A percentile compares a stretch with the other conserved stretches of the same genome.
These are phyloP conservation scores for Rhizophagus sp. DNA, from an alignment of 192 early-diverging fungal genomes.

Conservation along the genomic window DNA sequence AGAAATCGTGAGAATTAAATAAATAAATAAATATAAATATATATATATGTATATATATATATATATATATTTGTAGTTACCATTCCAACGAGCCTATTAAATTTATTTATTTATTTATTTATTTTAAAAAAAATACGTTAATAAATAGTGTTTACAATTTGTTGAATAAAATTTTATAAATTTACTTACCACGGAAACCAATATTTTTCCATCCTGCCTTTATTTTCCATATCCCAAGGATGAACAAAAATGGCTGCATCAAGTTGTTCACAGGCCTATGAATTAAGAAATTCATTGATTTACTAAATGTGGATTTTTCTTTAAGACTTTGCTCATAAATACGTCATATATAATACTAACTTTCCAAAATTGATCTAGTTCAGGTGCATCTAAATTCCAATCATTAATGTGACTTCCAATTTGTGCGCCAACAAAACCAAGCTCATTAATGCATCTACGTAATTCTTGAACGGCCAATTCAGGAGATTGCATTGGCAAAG, in stretches of 20 bases:
- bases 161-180: background rate
- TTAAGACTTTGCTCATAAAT: background rate
- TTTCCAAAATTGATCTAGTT: slow-evolving; percentile 63
- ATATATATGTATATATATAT: no score
- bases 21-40: no score
- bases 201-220: slow-evolving; percentile 65
- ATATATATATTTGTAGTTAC: slow-evolving; percentile 27
- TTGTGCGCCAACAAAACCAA: slow-evolving; percentile 63
- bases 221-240: slow-evolving; percentile 67
- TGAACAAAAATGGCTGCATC: slow-evolving; percentile 64
- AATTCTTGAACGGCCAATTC: slow-evolving; percentile 63
- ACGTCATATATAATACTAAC: slow-evolving; percentile 2
- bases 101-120: no score
- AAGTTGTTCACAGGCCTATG: slow-evolving; percentile 63
- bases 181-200: slow-evolving; percentile 64
- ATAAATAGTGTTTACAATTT: no score
- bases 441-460: slow-evolving; percentile 62
- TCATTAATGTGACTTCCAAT: slow-evolving; percentile 67
- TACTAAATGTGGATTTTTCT: background rate
- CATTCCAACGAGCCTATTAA: slow-evolving; percentile 51
- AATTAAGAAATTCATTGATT: background rate
- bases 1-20: no score
- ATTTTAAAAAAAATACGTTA: slow-evolving; percentile 10
- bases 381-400: slow-evolving; percentile 71
- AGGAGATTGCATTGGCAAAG: slow-evolving; percentile 69